Conservation (phyloP, 2,329 filamentous ascomycete genomes). For the Paecilomyces formosus region DNA sequence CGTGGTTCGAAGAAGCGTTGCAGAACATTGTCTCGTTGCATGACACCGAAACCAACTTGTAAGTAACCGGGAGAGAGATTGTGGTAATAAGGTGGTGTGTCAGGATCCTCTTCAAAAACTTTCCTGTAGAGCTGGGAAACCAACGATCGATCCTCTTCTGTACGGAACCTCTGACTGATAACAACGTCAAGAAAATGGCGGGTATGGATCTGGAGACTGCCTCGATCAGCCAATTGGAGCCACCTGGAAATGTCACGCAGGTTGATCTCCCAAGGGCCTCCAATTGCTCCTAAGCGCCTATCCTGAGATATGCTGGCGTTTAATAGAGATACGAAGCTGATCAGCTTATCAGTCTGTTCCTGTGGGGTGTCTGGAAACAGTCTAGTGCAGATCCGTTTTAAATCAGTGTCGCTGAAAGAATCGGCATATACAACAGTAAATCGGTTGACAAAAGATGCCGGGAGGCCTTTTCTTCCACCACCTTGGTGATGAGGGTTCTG, state of each 20-base stretch:
- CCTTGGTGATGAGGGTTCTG: slow-evolving; percentile 98
- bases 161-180: slow-evolving; percentile 82
- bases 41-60: slow-evolving; percentile 71
- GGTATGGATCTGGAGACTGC: slow-evolving; percentile 53
- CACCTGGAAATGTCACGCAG: slow-evolving; percentile 83
- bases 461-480: slow-evolving; percentile 87
- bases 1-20: slow-evolving; percentile 27
- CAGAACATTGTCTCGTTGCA: slow-evolving; percentile 50
- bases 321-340: slow-evolving; percentile 72
- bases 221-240: slow-evolving; percentile 63
- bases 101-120: slow-evolving; percentile 51
- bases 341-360: slow-evolving; percentile 58
- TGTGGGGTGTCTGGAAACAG: slow-evolving; percentile 61
- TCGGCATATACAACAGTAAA: slow-evolving; percentile 98
- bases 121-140: slow-evolving; percentile 59
- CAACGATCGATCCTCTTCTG: slow-evolving; percentile 56
- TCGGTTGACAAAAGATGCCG: slow-evolving; percentile 92
- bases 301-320: slow-evolving; percentile 61
- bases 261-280: slow-evolving; percentile 93
- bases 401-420: slow-evolving; percentile 71
- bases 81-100: slow-evolving; percentile 59
- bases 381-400: slow-evolving; percentile 72
- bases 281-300: slow-evolving; percentile 47
- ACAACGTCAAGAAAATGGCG: slow-evolving; percentile 75
- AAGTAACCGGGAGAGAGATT: slow-evolving; percentile 58